Percentiles rank a stretch among this genome's conserved stretches.
These are phyloP conservation scores for Pleurotus giganteus DNA, from an alignment of 768 basidiomycete genomes.

Conservation along the genomic window DNA sequence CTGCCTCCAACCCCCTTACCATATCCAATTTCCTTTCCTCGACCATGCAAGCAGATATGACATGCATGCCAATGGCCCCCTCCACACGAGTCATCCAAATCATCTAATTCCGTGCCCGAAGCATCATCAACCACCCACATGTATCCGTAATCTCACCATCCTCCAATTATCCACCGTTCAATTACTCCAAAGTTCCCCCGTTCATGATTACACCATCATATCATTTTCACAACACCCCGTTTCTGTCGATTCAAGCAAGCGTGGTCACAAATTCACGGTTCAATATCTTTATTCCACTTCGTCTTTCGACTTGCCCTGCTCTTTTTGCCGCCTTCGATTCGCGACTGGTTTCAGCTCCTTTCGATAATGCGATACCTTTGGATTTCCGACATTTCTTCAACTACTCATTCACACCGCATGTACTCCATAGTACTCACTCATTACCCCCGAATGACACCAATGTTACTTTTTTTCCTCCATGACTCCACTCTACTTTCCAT, in stretches of 20 bases:
- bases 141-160: not conserved
- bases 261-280: not conserved
- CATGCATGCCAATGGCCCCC: too few species aligned
- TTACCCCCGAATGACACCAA: too few species aligned
- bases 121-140: not conserved
- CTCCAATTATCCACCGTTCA: not conserved
- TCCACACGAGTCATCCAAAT: too few species aligned
- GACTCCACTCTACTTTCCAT: too few species aligned
- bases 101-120: not conserved
- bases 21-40: not conserved
- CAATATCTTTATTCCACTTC: not conserved
- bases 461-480: too few species aligned
- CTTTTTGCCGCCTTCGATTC: not conserved
- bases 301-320: not conserved
- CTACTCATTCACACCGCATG: too few species aligned
- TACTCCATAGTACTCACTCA: too few species aligned
- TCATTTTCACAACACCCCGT: too few species aligned
- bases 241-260: not conserved
- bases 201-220: too few species aligned
- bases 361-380: too few species aligned
- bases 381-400: too few species aligned
- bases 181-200: too few species aligned
- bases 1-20: not conserved
- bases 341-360: not conserved
- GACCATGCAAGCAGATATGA: not conserved